Evolutionary conservation across 2,329 filamentous ascomycete species (phyloP).

Genomic region (Pseudopithomyces chartarum): DNA sequence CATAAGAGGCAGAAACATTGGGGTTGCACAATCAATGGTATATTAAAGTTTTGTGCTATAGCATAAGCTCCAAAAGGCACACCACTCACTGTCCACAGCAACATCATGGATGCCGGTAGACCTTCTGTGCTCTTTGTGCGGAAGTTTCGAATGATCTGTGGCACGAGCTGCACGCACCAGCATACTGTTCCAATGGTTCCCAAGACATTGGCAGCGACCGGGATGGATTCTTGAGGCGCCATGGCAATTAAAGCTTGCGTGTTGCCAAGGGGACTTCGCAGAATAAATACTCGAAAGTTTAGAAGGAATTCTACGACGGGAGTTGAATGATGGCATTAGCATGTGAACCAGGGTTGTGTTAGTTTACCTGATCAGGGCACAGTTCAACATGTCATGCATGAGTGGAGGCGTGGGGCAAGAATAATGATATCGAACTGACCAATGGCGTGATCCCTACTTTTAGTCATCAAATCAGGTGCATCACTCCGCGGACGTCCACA

Average conservation of each 20-base stretch:
- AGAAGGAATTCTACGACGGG: background rate
- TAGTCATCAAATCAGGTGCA: background rate
- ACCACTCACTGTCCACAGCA: slow-evolving; percentile 69
- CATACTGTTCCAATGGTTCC: slow-evolving; percentile 63
- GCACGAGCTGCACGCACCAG: slow-evolving; percentile 30
- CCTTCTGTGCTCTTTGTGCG: slow-evolving; percentile 67
- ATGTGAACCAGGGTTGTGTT: background rate
- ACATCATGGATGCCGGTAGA: slow-evolving; percentile 71
- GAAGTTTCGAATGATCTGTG: slow-evolving; percentile 70
- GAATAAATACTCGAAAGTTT: background rate
- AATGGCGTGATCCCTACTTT: background rate
- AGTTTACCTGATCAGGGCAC: background rate
- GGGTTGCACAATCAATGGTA: slow-evolving; percentile 49
- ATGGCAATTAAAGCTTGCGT: slow-evolving; percentile 9
- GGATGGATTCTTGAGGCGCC: slow-evolving; percentile 41
- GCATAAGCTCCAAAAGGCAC: slow-evolving; percentile 68
- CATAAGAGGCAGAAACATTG: slow-evolving; percentile 55
- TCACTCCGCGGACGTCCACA: background rate
- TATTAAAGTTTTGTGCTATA: slow-evolving; percentile 56
- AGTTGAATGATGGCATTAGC: background rate
- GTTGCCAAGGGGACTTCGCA: background rate
- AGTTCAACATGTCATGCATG: background rate
- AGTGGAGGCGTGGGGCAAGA: background rate
- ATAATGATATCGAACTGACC: background rate
- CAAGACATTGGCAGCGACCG: slow-evolving; percentile 60